These are phyloP conservation scores for Pythium periplocum DNA, from an alignment of 352 stramenopile species.

Conservation along the genomic window DNA sequence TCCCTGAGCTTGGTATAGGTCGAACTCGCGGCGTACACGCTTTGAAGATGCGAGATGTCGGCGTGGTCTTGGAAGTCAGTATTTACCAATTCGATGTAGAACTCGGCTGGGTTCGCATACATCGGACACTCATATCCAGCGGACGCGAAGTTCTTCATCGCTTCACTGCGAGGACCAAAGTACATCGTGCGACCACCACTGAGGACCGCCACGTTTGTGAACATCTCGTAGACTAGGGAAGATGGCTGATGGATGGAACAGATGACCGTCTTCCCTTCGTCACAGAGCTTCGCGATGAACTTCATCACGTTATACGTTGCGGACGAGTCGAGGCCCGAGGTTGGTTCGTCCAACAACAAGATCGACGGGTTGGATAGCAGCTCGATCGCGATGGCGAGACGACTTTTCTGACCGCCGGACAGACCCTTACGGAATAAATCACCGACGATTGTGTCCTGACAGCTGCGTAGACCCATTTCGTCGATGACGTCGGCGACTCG, in stretches of 20 bases:
- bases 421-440: slow-evolving; percentile 70
- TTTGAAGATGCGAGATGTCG: background rate
- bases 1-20: background rate
- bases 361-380: slow-evolving; percentile 60
- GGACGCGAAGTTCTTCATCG: slow-evolving; percentile 12
- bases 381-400: slow-evolving; percentile 72
- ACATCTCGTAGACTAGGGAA: slow-evolving; percentile 43
- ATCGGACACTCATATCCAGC: slow-evolving; percentile 21
- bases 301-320: slow-evolving; percentile 36
- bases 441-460: slow-evolving; percentile 50
- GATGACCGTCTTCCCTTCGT: slow-evolving; percentile 49
- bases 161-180: slow-evolving; percentile 31
- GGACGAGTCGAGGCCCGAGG: slow-evolving; percentile 39
- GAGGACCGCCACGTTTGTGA: slow-evolving; percentile 47
- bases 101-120: slow-evolving; percentile 31
- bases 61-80: slow-evolving; percentile 22
- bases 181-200: slow-evolving; percentile 73
- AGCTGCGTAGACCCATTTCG: slow-evolving; percentile 40
- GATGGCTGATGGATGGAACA: slow-evolving; percentile 66
- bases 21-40: background rate
- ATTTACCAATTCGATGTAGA: slow-evolving; percentile 23
- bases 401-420: slow-evolving; percentile 64
- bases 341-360: slow-evolving; percentile 77
- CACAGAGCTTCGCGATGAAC: slow-evolving; percentile 25
- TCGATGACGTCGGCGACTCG: slow-evolving; percentile 36